A percentile compares a stretch with the other conserved stretches of the same genome.
Conservation (phyloP, 768 basidiomycete genomes). For the Xerocomus spinulosus region DNA sequence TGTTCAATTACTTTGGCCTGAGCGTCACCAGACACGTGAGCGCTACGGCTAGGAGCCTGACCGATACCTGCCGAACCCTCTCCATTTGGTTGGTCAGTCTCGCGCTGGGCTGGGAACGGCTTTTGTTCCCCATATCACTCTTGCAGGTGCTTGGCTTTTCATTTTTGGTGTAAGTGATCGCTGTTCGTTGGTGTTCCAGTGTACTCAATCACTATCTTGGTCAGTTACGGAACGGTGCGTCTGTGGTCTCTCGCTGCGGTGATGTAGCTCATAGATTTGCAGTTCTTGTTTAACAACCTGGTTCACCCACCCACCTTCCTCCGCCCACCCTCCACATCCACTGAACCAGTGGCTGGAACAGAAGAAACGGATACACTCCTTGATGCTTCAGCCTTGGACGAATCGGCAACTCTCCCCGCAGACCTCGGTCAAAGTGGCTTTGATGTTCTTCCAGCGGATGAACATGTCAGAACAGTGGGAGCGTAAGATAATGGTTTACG, state of each 20-base stretch:
- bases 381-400: conserved; percentile 48
- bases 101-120: conserved; percentile 83
- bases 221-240: conserved; percentile 80
- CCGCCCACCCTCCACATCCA: conserved; percentile 36
- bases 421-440: conserved; percentile 81
- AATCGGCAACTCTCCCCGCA: conserved; percentile 77
- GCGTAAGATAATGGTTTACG: conserved; percentile 2
- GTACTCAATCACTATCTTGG: conserved; percentile 9
- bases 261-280: conserved; percentile 8
- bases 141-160: conserved; percentile 83
- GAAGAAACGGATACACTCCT: conserved; percentile 58
- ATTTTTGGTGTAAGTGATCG: conserved; percentile 74
- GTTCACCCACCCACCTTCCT: conserved; percentile 61
- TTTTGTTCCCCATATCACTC: conserved; percentile 77
- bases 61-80: conserved; percentile 93
- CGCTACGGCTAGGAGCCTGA: conserved; percentile 86
- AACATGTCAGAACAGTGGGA: conserved; percentile 23
- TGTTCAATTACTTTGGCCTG: conserved; percentile 88
- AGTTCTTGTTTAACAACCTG: conserved; percentile 91
- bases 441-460: conserved; percentile 66
- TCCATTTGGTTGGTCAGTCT: conserved; percentile 95
- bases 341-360: conserved; percentile 36
- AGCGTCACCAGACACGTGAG: conserved; percentile 91
- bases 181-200: neutral
- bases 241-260: conserved; percentile 3